phyloP scores from a whole-genome alignment of 2,329 filamentous ascomycete genomes.

The Colletotrichum paranaense region DNA sequence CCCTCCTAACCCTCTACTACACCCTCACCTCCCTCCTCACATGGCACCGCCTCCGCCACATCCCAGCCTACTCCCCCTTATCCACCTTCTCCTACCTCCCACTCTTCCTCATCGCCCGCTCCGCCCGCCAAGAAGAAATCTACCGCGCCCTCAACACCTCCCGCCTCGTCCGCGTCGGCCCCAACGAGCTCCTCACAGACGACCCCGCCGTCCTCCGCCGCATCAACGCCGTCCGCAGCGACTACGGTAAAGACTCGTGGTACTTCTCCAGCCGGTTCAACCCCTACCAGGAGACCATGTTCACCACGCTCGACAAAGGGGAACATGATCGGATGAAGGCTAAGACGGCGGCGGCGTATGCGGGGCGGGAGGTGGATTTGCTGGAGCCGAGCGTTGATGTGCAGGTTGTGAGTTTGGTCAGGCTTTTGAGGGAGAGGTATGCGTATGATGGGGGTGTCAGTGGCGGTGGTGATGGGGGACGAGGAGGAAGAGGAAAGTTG shows the following conservation, averaged over 20 bases:
- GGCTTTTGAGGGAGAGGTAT: conserved; percentile 19
- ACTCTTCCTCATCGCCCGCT: conserved; percentile 42
- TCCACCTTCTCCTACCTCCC: conserved; percentile 20
- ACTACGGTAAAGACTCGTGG: conserved; percentile 41
- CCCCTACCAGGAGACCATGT: conserved; percentile 38
- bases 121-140: conserved; percentile 39
- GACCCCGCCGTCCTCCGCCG: conserved; percentile 44
- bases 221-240: conserved; percentile 42
- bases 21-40: background rate
- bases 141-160: conserved; percentile 35
- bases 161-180: conserved; percentile 45
- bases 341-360: background rate
- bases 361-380: conserved; percentile 29
- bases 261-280: conserved; percentile 41
- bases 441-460: background rate
- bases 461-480: too few species aligned
- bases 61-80: conserved; percentile 13
- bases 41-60: conserved; percentile 42
- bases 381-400: conserved; percentile 37
- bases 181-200: conserved; percentile 45
- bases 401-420: conserved; percentile 13
- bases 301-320: conserved; percentile 38
- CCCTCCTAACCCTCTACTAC: background rate
- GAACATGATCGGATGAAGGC: conserved; percentile 36
- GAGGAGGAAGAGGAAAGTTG: background rate